These are phyloP conservation scores for Penicillium aurantiogriseum DNA, from an alignment of 2,329 filamentous ascomycete species.

Conservation along the genomic window DNA sequence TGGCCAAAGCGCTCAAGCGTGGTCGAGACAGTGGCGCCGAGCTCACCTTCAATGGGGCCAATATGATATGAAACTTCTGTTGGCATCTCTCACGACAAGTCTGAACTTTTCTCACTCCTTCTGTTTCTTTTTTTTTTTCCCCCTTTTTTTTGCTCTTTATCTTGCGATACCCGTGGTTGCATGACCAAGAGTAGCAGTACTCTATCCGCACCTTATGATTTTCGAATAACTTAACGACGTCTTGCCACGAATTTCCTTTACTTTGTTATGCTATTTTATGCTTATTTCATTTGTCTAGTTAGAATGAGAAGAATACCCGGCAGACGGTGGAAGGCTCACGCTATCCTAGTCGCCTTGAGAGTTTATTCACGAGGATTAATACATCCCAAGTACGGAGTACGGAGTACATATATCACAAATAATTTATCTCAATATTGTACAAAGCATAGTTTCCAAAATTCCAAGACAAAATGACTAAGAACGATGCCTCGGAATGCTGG, in stretches of 20 bases:
- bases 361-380: neutral
- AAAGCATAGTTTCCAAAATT: too few relatives aligned
- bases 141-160: neutral
- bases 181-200: neutral
- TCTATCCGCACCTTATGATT: neutral
- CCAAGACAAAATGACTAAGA: too few relatives aligned
- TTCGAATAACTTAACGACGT: neutral
- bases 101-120: neutral
- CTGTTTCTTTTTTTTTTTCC: neutral
- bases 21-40: conserved; percentile 20
- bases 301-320: neutral
- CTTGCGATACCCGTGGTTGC: conserved; percentile 9
- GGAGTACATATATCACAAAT: neutral
- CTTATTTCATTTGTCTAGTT: neutral
- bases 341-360: neutral
- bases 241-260: conserved; percentile 3
- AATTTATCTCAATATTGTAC: too few relatives aligned
- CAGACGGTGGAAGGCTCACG: neutral
- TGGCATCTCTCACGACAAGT: too few relatives aligned
- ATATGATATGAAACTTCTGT: conserved; percentile 23
- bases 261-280: neutral
- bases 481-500: too few relatives aligned
- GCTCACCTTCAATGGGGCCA: conserved; percentile 31
- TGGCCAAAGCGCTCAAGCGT: neutral
- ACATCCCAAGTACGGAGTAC: too few relatives aligned